These are phyloP conservation scores for Cymbopogon citratus DNA, from an alignment of 176 grass and related monocot species.

Conservation along the genomic window DNA sequence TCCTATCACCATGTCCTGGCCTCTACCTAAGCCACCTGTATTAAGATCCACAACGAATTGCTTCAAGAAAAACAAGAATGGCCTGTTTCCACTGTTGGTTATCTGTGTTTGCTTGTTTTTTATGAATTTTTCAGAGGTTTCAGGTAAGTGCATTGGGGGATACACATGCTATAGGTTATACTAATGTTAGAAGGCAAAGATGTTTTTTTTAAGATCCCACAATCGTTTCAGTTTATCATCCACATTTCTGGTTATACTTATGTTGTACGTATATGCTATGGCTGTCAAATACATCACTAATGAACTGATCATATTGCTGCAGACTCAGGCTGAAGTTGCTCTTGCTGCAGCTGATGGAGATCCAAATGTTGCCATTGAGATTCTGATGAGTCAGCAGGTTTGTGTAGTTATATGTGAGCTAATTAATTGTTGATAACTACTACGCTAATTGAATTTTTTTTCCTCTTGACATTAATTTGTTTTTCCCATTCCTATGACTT, in stretches of 20 bases:
- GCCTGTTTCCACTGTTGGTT: background rate
- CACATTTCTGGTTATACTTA: background rate
- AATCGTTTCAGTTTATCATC: background rate
- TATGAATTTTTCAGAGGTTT: background rate
- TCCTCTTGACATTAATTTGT: background rate
- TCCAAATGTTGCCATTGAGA: slow-evolving; percentile 92
- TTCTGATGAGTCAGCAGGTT: slow-evolving; percentile 92
- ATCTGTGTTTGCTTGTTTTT: background rate
- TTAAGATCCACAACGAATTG: background rate
- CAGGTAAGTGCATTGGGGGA: background rate
- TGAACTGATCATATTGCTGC: slow-evolving; percentile 23
- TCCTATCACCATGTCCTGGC: background rate
- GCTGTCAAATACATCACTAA: background rate
- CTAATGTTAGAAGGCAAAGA: background rate
- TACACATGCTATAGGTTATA: background rate
- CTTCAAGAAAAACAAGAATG: background rate
- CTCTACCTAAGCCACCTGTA: background rate
- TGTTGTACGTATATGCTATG: background rate
- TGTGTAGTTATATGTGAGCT: background rate
- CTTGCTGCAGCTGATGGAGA: slow-evolving; percentile 90
- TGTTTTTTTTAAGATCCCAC: background rate
- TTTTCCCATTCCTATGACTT: background rate
- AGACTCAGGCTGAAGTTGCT: slow-evolving; percentile 96
- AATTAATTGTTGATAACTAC: background rate
- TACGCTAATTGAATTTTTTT: background rate